Evolutionary conservation across 345 rosid species (phyloP), one percentile per base, ranked within the genome.

Genomic region (Abelmoschus esculentus): DNA sequence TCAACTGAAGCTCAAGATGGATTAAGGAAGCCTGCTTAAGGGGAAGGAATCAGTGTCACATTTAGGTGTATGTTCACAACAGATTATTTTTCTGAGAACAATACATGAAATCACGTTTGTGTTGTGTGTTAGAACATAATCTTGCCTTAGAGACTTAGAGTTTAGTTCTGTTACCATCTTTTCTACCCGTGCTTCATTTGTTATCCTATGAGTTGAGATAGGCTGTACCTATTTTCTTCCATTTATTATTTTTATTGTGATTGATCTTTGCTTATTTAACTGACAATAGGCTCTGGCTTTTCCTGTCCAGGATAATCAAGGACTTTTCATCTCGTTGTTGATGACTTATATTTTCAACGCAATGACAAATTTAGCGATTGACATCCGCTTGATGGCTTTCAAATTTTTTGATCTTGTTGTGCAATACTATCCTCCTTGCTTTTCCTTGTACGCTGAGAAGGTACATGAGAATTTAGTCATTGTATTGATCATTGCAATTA

Each of bases 361-460:
- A 15, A 91, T 89, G 99, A 84, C 90, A 50, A 71, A 85, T 80
- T 83, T 88, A 71, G 77, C 86, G 18, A 66, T 89, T 66, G 97
- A 95, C 26, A 86, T 95, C 77, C 96, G 95, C 63, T 72, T 91
- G 84, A 89, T 84, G 93, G 97, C 97, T 70, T 91, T 95, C 86
- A 87, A 80, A 56, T 83, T 87, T 77, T 75, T 86, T 57, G 86
- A 90, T 68, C 93, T 85, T 56, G 85, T 86, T 70, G 86, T 95
- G 15, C 84, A 88, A 69, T 73, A 79, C 74, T 69, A 89, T 78
- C 90, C 93, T 17, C 79, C 88, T 64, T 74, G 86, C 62, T 89
- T 91, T 74, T 83, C 85, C 54, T 32, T 85, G 64, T 72, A 88
- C 82, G 85, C 91, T 67, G 96, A 89, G 72, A 86, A 91, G 96